Percentiles rank a stretch among this genome's conserved stretches.
phyloP scores from a whole-genome alignment of 495 filamentous ascomycete species.

The Talaromyces liani region DNA sequence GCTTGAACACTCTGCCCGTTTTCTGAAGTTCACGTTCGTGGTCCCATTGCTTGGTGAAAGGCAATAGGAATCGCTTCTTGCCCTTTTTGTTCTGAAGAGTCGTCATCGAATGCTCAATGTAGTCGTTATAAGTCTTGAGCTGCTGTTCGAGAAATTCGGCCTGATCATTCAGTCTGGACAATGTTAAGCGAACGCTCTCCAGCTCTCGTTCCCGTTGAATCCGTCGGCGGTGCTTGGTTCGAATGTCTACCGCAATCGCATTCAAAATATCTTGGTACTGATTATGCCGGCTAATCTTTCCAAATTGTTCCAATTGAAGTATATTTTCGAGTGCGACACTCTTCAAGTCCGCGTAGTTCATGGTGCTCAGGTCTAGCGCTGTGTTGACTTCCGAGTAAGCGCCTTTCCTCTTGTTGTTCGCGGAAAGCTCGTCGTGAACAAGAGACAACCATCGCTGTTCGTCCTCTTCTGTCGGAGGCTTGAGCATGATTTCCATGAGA shows the following conservation, averaged over 20 bases:
- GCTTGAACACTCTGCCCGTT: constrained; percentile 86
- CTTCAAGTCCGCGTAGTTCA: constrained; percentile 91
- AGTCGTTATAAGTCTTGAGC: constrained; percentile 95
- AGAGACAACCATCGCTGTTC: constrained; percentile 80
- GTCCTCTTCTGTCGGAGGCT: constrained; percentile 78
- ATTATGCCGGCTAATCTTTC: constrained; percentile 84
- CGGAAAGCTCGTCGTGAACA: constrained; percentile 73
- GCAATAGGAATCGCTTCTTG: constrained; percentile 89
- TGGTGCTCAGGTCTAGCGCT: constrained; percentile 77
- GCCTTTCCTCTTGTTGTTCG: constrained; percentile 60
- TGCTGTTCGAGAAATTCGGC: constrained; percentile 88
- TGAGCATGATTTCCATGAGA: constrained; percentile 90
- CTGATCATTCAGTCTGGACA: constrained; percentile 81
- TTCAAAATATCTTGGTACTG: constrained; percentile 96
- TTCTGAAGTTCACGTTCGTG: constrained; percentile 93
- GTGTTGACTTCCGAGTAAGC: constrained; percentile 87
- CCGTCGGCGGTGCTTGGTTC: constrained; percentile 87
- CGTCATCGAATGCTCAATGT: constrained; percentile 97
- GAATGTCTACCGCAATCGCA: constrained; percentile 92
- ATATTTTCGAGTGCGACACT: constrained; percentile 90
- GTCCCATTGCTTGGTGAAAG: constrained; percentile 98
- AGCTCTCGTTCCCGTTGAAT: constrained; percentile 86
- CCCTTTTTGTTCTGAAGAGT: constrained; percentile 98
- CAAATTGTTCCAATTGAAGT: constrained; percentile 72
- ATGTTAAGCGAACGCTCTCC: constrained; percentile 78